These are phyloP conservation scores for Microstroma glucosiphilum DNA, from an alignment of 1,284 basidiomycete genomes.

Conservation along the genomic window DNA sequence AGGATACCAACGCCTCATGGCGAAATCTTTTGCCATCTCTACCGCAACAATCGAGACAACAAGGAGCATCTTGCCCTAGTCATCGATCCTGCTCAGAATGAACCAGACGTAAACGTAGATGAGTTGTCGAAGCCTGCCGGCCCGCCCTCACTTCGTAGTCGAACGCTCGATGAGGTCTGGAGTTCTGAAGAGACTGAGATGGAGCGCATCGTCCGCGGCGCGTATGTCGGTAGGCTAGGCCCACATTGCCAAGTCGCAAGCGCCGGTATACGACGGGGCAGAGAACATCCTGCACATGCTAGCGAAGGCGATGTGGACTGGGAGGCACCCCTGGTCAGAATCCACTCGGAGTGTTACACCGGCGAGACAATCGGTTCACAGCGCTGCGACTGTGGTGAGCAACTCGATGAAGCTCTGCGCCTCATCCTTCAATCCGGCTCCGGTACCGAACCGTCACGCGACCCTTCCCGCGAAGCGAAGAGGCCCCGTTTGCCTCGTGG, in stretches of 20 bases:
- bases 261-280: constrained; percentile 10
- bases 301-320: constrained; percentile 15
- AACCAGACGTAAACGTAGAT: constrained; percentile 1
- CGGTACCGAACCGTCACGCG: constrained; percentile 6
- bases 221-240: constrained; percentile 79
- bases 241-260: constrained; percentile 57
- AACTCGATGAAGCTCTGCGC: constrained; percentile 90
- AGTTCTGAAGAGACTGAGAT: constrained; percentile 77
- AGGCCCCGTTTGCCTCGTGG: constrained; percentile 54
- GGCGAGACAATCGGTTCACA: constrained; percentile 97
- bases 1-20: constrained; percentile 95
- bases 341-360: constrained; percentile 98
- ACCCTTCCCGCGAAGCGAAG: background rate
- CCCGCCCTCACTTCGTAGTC: constrained; percentile 63
- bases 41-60: constrained; percentile 72
- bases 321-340: constrained; percentile 75
- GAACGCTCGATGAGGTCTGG: constrained; percentile 79
- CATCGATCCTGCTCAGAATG: constrained; percentile 60
- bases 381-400: constrained; percentile 98
- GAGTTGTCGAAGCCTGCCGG: constrained; percentile 10
- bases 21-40: constrained; percentile 85
- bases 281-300: background rate
- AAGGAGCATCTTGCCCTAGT: constrained; percentile 99
- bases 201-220: constrained; percentile 87
- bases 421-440: constrained; percentile 62